These are phyloP conservation scores for Pyracantha coccinea DNA, from an alignment of 331 rosid species.

Conservation along the genomic window DNA sequence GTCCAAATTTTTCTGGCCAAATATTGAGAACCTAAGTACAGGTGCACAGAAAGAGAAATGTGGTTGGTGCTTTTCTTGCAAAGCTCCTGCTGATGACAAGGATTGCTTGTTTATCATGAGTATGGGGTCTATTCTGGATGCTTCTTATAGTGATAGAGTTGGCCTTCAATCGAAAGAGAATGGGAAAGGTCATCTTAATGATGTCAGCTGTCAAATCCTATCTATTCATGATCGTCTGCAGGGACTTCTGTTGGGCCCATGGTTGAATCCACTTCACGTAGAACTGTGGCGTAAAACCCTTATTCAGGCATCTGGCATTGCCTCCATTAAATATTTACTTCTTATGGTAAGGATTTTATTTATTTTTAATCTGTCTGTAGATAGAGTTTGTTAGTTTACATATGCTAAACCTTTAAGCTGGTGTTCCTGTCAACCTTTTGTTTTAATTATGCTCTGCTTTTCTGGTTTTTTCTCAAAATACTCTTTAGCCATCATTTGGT, in stretches of 20 bases:
- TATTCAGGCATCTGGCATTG: slow-evolving; percentile 46
- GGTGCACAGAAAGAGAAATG: slow-evolving; percentile 71
- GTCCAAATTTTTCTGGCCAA: slow-evolving; percentile 60
- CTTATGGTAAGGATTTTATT: slow-evolving; percentile 53
- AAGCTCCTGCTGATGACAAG: slow-evolving; percentile 49
- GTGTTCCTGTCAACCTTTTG: neutral
- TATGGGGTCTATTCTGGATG: slow-evolving; percentile 35
- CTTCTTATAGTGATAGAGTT: slow-evolving; percentile 29
- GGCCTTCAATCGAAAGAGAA: slow-evolving; percentile 37
- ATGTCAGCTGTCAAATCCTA: slow-evolving; percentile 47
- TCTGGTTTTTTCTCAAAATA: neutral
- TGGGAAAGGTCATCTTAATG: slow-evolving; percentile 57
- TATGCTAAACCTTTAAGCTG: neutral
- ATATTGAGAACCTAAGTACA: slow-evolving; percentile 31
- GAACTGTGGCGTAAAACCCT: slow-evolving; percentile 56
- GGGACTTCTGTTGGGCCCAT: slow-evolving; percentile 88
- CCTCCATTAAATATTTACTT: slow-evolving; percentile 53
- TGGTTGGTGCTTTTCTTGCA: slow-evolving; percentile 91
- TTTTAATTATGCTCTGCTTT: neutral
- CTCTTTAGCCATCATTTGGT: neutral
- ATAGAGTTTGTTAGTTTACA: neutral
- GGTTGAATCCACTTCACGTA: slow-evolving; percentile 58
- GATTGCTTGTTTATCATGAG: slow-evolving; percentile 69
- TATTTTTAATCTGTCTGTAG: neutral
- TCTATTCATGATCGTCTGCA: slow-evolving; percentile 74